These are phyloP conservation scores for Colletotrichum chrysophilum DNA, from an alignment of 2,329 filamentous ascomycete genomes.

Conservation along the genomic window DNA sequence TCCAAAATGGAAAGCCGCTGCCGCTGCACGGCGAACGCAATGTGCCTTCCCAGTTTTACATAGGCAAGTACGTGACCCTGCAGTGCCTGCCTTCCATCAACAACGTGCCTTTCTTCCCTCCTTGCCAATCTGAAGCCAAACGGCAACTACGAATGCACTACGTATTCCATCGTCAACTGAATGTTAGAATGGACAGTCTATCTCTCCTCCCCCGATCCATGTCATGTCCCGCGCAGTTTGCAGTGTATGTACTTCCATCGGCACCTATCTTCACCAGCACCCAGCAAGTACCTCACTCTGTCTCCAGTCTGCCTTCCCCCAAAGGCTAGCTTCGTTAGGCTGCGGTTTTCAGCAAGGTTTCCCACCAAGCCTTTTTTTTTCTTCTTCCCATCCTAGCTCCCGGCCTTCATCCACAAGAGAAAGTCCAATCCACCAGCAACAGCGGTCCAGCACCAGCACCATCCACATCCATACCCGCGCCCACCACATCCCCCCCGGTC, in stretches of 20 bases:
- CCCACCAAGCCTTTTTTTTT: background rate
- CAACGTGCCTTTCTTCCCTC: background rate
- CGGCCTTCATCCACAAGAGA: background rate
- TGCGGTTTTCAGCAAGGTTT: slow-evolving; percentile 2
- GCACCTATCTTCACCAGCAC: background rate
- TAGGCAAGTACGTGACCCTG: background rate
- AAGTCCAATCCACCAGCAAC: background rate
- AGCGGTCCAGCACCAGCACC: background rate
- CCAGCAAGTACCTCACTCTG: background rate
- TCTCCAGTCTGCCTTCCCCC: background rate
- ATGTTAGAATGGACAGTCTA: background rate
- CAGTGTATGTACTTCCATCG: background rate
- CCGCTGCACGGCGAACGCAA: background rate
- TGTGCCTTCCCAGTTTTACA: background rate
- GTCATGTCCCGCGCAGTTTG: background rate
- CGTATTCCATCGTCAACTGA: background rate
- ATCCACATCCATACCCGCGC: background rate
- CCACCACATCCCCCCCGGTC: background rate
- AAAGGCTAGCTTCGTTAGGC: slow-evolving; percentile 2
- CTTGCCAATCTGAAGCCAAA: background rate
- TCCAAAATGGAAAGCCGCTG: background rate
- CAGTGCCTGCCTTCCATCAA: background rate
- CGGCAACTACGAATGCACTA: background rate
- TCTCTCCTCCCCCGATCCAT: background rate
- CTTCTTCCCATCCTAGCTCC: slow-evolving; percentile 4